Base-by-base conservation (phyloP, 2,329 filamentous ascomycete species). In the Diaporthe sp. region DNA sequence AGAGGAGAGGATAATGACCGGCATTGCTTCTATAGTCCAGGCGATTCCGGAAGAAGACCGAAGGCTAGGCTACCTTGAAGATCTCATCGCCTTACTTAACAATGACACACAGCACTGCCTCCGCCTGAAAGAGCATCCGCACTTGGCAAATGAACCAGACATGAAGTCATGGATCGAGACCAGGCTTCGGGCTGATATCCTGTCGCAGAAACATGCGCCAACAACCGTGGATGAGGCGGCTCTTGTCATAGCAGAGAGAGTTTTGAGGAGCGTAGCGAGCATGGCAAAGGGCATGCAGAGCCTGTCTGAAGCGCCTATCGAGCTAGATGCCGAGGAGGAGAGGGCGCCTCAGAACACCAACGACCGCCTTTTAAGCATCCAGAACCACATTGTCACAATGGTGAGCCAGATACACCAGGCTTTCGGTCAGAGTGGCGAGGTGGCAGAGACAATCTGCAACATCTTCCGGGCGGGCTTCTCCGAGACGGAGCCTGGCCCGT, bases 391-490 rank as follows among this genome's bases (percentile, higher is more conserved):
- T 10, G 82, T 89, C 75, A 80, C 81, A 7, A 84, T 89, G 17
- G 82, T 91, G 45, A 81, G 85, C 15, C 83, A 86, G n/a, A 77
- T 89, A 6, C 88, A 89, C 75, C 76, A 80, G 4, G 80, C 89
- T 0, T 92, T 95, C 60, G 87, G 86, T 4, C 84, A 83, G 2
- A 91, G 89, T 74, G 89, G 90, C 30, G 94, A 96, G 77, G 89
- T 95, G 15, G 88, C 93, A 30, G 94, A 96, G 79, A 87, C 90
- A 5, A 91, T 92, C 45, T 97, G 94, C 83, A 88, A 87, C 74
- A 90, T 96, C 64, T 87, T 96, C 67, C 90, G 92, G 54, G 89
- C 91, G 28, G 95, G 95, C 0, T 96, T 96, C 79, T 92, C 92
- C 1, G 95, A 97, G 82, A 89, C 87, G 0, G 89, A 91, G 35